Evolutionary conservation across 371 early-diverging fungal species (phyloP).

Genomic region (Lichtheimia ramosa): DNA sequence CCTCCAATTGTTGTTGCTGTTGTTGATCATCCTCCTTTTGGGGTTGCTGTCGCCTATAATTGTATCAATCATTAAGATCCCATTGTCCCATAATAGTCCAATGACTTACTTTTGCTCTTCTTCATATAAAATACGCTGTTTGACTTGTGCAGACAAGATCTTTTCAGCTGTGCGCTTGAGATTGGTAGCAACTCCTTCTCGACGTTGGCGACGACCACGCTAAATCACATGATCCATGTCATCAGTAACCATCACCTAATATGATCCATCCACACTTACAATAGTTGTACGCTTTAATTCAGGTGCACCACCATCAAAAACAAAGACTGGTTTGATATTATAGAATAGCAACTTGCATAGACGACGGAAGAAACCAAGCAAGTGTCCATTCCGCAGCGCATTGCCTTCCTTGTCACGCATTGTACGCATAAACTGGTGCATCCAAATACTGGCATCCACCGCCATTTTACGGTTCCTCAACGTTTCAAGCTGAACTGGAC

Average conservation of each 20-base stretch:
- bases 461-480: slow-evolving; percentile 77
- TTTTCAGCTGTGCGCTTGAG: slow-evolving; percentile 79
- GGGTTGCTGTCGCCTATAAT: background rate
- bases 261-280: slow-evolving; percentile 35
- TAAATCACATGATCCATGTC: slow-evolving; percentile 15
- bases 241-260: background rate
- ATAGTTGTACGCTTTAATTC: slow-evolving; percentile 80
- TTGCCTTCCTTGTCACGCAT: slow-evolving; percentile 90
- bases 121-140: slow-evolving; percentile 57
- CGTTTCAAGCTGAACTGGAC: slow-evolving; percentile 79
- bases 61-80: background rate
- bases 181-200: slow-evolving; percentile 53
- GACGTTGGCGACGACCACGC: slow-evolving; percentile 57
- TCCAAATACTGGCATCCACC: slow-evolving; percentile 96
- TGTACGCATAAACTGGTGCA: slow-evolving; percentile 93
- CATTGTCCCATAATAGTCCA: background rate
- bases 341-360: slow-evolving; percentile 93
- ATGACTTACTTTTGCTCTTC: slow-evolving; percentile 42
- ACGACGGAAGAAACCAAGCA: slow-evolving; percentile 92
- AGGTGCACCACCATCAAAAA: slow-evolving; percentile 94
- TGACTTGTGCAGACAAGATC: slow-evolving; percentile 77
- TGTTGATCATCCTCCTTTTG: slow-evolving; percentile 21
- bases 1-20: slow-evolving; percentile 33
- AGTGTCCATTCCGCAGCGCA: slow-evolving; percentile 78
- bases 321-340: slow-evolving; percentile 92